Base-by-base conservation (phyloP, 2,329 filamentous ascomycete species). In the Pseudocercospora pini-densiflorae region DNA sequence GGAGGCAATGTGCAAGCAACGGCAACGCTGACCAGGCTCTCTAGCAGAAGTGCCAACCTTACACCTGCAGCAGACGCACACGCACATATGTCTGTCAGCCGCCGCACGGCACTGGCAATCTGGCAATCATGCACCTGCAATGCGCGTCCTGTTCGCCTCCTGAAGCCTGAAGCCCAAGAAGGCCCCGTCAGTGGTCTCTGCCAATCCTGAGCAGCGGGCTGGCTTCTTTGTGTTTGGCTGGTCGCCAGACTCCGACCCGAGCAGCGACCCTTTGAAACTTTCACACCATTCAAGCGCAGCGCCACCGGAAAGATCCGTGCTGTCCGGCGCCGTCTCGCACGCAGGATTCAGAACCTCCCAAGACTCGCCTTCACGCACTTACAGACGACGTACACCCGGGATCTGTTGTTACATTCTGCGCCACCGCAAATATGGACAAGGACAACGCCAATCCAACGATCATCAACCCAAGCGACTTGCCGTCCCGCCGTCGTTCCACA, bases 381-480 rank as follows among this genome's bases (percentile, higher is more conserved):
- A 24, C 61, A 19, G 16, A 45, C 49, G 21, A 49, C 31, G 45
- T 55, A 53, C 61, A 45, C 40, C 51, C 47, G 58, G 54, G n/a
- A 27, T 65, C 53, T 49, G 9, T 36, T 33, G 45, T 61, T 51
- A 51, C 61, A 63, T 60, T 19, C 53, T 40, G 67, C 57, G 40
- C 51, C 54, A 58, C 54, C 67, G 69, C 31, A 64, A 61, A 29
- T 40, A 78, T 79, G 73, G 76, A 84, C 65, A 83, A 84, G 76
- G 81, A 85, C 75, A 97, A 97, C 80, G 93, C 92, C 70, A 98
- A 99, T 82, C 95, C 95, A 62, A 96, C 92, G 70, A 94, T 99
- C 77, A 84, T 98, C 75, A 96, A 90, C 80, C 87, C 89, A 61
- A 92, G 92, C 51, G 92, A 98, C 81, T 88, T 99, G 59, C 94